These are phyloP conservation scores for Geosmithia flava DNA, from an alignment of 2,329 filamentous ascomycete species.

Conservation along the genomic window DNA sequence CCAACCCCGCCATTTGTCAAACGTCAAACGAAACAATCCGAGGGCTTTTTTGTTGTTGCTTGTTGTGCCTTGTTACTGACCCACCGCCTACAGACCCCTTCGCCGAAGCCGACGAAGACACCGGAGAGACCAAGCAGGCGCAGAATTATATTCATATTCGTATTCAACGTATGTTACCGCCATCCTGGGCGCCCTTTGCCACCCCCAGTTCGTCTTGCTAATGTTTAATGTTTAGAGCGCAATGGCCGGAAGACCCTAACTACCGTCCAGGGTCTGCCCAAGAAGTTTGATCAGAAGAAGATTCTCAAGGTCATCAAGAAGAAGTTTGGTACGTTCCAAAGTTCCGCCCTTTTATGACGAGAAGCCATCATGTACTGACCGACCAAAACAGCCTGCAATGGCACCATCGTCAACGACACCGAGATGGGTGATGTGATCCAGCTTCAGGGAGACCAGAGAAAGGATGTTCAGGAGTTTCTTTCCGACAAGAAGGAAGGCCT, in stretches of 20 bases:
- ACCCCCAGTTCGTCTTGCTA: constrained; percentile 15
- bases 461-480: constrained; percentile 96
- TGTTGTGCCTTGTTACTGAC: background rate
- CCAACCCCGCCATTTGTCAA: constrained; percentile 1
- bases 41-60: background rate
- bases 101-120: constrained; percentile 99
- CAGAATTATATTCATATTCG: constrained; percentile 99
- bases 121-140: constrained; percentile 86
- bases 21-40: background rate
- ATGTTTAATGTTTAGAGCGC: constrained; percentile 57
- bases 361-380: background rate
- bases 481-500: constrained; percentile 91
- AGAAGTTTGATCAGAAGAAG: constrained; percentile 99
- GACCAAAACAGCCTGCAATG: constrained; percentile 74
- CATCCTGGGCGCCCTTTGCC: background rate
- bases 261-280: constrained; percentile 95
- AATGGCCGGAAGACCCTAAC: constrained; percentile 99
- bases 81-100: constrained; percentile 71
- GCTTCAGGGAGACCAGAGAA: constrained; percentile 98
- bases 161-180: constrained; percentile 74
- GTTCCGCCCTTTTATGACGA: background rate
- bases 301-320: constrained; percentile 99
- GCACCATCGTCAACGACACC: constrained; percentile 90
- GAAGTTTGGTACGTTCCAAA: constrained; percentile 72
- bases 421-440: constrained; percentile 99